Conservation (phyloP, 2,329 filamentous ascomycete species). For the Akanthomyces lecanii region DNA sequence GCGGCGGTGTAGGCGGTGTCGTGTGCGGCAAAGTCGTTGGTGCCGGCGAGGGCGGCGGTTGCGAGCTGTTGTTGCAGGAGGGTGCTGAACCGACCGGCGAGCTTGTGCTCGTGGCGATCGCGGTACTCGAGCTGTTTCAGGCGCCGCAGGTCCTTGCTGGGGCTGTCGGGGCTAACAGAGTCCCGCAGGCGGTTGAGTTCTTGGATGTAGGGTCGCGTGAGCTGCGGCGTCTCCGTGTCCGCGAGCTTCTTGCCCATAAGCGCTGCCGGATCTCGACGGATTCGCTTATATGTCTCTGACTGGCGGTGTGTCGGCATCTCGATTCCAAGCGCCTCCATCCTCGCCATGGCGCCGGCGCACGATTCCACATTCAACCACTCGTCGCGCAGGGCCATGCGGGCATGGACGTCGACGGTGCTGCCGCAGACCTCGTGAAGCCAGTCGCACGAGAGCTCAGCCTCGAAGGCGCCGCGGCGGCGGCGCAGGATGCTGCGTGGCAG, state of each 20-base stretch:
- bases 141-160: constrained; percentile 17
- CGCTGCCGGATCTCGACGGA: constrained; percentile 22
- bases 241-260: constrained; percentile 27
- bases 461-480: constrained; percentile 54
- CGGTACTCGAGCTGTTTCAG: constrained; percentile 29
- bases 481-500: constrained; percentile 56
- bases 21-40: constrained; percentile 24
- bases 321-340: constrained; percentile 44
- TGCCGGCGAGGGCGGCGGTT: constrained; percentile 22
- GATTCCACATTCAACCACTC: constrained; percentile 46
- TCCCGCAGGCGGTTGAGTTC: constrained; percentile 36
- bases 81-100: constrained; percentile 25
- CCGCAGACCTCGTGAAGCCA: constrained; percentile 56
- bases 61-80: constrained; percentile 33
- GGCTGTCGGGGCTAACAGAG: constrained; percentile 15
- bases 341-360: constrained; percentile 32
- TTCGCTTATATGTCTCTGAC: constrained; percentile 26
- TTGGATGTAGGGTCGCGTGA: constrained; percentile 39
- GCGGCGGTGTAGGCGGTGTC: constrained; percentile 33
- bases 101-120: constrained; percentile 22
- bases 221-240: constrained; percentile 25
- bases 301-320: constrained; percentile 43
- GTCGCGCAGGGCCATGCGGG: constrained; percentile 39
- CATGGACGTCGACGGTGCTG: constrained; percentile 28
- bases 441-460: constrained; percentile 58